A percentile compares a stretch with the other conserved stretches of the same genome.
These are phyloP conservation scores for Chimonanthus praecox DNA, from an alignment of 164 flowering plant genomes.

Conservation along the genomic window DNA sequence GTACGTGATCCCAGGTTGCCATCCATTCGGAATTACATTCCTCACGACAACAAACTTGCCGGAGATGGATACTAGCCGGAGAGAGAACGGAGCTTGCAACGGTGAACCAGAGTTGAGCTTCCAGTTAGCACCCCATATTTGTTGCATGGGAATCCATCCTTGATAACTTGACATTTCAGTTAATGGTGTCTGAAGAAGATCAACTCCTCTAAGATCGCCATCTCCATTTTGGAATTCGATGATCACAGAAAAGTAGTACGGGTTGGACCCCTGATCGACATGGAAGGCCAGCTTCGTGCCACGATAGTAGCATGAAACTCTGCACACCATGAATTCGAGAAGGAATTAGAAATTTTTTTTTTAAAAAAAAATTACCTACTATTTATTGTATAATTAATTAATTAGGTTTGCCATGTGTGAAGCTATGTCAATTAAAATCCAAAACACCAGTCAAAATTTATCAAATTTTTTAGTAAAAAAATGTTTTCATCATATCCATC, in stretches of 20 bases:
- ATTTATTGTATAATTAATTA: too few species aligned
- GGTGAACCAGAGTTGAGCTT: slow-evolving; percentile 33
- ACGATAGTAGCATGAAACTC: slow-evolving; percentile 43
- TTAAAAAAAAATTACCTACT: too few species aligned
- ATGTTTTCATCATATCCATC: too few species aligned
- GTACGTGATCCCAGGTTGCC: slow-evolving; percentile 56
- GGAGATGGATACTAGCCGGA: slow-evolving; percentile 37
- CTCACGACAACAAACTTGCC: slow-evolving; percentile 35
- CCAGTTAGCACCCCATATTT: slow-evolving; percentile 72
- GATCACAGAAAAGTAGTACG: slow-evolving; percentile 38
- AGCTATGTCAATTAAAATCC: too few species aligned
- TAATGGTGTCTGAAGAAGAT: slow-evolving; percentile 21
- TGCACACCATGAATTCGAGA: background rate
- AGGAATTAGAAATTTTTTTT: background rate
- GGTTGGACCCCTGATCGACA: slow-evolving; percentile 54
- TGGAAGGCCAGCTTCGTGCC: slow-evolving; percentile 40
- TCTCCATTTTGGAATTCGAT: slow-evolving; percentile 47
- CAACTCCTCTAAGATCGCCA: slow-evolving; percentile 47
- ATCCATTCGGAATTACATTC: slow-evolving; percentile 58
- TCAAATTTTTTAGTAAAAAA: too few species aligned
- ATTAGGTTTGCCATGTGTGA: too few species aligned
- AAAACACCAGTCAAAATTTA: too few species aligned
- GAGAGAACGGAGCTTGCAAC: slow-evolving; percentile 45
- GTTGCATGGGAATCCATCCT: slow-evolving; percentile 44
- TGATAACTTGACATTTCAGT: background rate